Evolutionary conservation across 495 filamentous ascomycete genomes (phyloP).

Genomic region (Hypoxylon intermedium): DNA sequence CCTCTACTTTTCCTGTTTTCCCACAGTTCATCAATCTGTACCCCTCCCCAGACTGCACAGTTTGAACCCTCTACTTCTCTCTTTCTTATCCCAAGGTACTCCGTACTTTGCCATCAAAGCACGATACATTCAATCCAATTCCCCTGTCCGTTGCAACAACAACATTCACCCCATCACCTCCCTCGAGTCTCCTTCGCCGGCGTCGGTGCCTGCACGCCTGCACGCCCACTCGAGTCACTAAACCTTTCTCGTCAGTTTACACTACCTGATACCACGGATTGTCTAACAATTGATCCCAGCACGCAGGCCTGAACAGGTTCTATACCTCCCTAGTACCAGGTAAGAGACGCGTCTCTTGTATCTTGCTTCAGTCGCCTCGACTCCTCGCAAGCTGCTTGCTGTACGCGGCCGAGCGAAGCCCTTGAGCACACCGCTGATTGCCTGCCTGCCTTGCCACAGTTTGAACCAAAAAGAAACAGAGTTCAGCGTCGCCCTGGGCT

Average conservation of each 20-base stretch:
- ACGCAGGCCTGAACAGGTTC: conserved; percentile 5
- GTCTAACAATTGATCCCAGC: conserved; percentile 26
- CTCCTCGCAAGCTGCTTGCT: conserved; percentile 24
- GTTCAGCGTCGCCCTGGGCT: conserved; percentile 23
- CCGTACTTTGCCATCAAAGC: conserved; percentile 25
- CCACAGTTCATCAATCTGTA: conserved; percentile 25
- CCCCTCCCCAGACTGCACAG: conserved; percentile 34
- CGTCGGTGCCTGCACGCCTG: conserved; percentile 22
- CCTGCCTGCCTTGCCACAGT: conserved; percentile 12
- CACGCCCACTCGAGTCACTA: no score
- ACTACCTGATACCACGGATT: conserved; percentile 1
- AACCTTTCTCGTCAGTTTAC: conserved; percentile 32
- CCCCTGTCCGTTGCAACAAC: conserved; percentile 32
- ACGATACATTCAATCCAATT: conserved; percentile 25
- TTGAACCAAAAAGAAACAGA: conserved; percentile 23
- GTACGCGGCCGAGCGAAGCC: conserved; percentile 30
- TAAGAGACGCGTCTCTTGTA: conserved; percentile 26
- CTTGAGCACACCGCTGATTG: conserved; percentile 12
- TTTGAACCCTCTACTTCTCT: conserved; percentile 39
- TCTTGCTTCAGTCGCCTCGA: no score
- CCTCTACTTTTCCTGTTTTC: conserved; percentile 9
- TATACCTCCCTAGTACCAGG: conserved; percentile 10
- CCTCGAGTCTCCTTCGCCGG: conserved; percentile 22
- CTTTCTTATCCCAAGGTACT: conserved; percentile 30
- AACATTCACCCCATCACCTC: conserved; percentile 25